Evolutionary conservation across 164 flowering plant genomes (phyloP).

Genomic region (Chimonanthus salicifolius): DNA sequence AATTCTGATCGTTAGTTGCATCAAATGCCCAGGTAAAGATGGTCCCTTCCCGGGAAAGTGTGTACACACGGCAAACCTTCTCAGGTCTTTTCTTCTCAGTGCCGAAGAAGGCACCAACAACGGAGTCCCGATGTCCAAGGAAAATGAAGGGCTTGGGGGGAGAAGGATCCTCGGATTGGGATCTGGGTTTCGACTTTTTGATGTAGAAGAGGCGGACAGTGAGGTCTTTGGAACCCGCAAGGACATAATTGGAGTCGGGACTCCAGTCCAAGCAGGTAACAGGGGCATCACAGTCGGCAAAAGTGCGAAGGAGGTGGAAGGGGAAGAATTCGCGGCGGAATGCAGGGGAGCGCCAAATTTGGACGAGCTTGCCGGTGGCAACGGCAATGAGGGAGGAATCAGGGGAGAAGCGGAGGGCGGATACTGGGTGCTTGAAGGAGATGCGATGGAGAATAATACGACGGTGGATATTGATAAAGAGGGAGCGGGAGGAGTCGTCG

Average conservation of each 20-base stretch:
- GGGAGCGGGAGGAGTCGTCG: slow-evolving; percentile 65
- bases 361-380: slow-evolving; percentile 64
- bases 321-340: slow-evolving; percentile 77
- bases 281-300: slow-evolving; percentile 56
- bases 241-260: slow-evolving; percentile 55
- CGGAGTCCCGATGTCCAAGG: slow-evolving; percentile 71
- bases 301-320: slow-evolving; percentile 64
- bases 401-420: slow-evolving; percentile 61
- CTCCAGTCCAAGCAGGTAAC: slow-evolving; percentile 78
- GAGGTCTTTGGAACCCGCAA: slow-evolving; percentile 83
- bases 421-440: slow-evolving; percentile 62
- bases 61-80: slow-evolving; percentile 43
- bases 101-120: slow-evolving; percentile 71
- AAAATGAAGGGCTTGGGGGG: slow-evolving; percentile 60
- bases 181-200: slow-evolving; percentile 2
- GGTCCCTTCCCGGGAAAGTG: slow-evolving; percentile 64
- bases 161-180: slow-evolving; percentile 23
- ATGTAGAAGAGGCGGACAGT: slow-evolving; percentile 69
- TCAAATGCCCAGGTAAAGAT: slow-evolving; percentile 65
- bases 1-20: slow-evolving; percentile 18
- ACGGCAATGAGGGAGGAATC: slow-evolving; percentile 69
- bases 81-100: slow-evolving; percentile 43
- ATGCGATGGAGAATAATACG: slow-evolving; percentile 77
- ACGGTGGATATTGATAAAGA: slow-evolving; percentile 66
- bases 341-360: slow-evolving; percentile 88